Conservation (phyloP, 164 flowering plant species). For the grape (Vitis vinifera) region ASM3070453v1 NC_081812.1:21563001-21563500, state of each 20-base stretch:
- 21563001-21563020: slow-evolving; percentile 19
- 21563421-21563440: not conserved
- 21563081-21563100: slow-evolving; percentile 21
- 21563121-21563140: slow-evolving; percentile 25
- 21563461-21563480: not conserved
- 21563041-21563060: slow-evolving; percentile 17
- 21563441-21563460: not conserved
- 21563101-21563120: slow-evolving; percentile 28
- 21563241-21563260: slow-evolving; percentile 38
- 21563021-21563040: slow-evolving; percentile 21
- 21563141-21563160: slow-evolving; percentile 18
- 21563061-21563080: slow-evolving; percentile 23
- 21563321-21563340: not conserved
- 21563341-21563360: not conserved
- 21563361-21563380: not conserved
- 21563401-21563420: slow-evolving; percentile 13
- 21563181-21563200: not conserved
- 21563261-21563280: slow-evolving; percentile 9
- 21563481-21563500: slow-evolving; percentile 23
- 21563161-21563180: not conserved
- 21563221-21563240: slow-evolving; percentile 9
- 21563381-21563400: slow-evolving; percentile 28
- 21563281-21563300: slow-evolving; percentile 1
- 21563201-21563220: not conserved
- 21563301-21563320: not conserved